phyloP scores from a whole-genome alignment of 2,329 filamentous ascomycete genomes.

The Fusarium nurragi region DNA sequence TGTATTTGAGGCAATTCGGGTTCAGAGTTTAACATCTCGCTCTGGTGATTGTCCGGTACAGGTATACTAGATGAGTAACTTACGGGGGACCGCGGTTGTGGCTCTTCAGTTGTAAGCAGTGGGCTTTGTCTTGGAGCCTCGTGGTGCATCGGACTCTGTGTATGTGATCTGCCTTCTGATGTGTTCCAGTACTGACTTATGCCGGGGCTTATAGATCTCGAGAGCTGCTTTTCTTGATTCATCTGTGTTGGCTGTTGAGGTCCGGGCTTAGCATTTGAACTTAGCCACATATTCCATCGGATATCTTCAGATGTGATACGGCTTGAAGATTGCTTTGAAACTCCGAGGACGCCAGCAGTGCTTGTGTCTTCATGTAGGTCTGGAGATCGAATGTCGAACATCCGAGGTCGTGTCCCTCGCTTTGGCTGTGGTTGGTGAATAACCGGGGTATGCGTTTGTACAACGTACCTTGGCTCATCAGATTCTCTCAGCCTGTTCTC shows the following conservation, averaged over 20 bases:
- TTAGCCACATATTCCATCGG: conserved; percentile 40
- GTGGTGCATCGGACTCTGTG: background rate
- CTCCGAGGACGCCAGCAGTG: conserved; percentile 22
- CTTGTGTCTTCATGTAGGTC: conserved; percentile 23
- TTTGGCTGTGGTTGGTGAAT: conserved; percentile 45
- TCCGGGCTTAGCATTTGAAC: background rate
- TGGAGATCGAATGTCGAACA: conserved; percentile 29
- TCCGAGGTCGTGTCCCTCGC: conserved; percentile 3
- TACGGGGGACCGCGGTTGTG: background rate
- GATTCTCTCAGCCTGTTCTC: background rate
- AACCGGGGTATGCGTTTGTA: conserved; percentile 20
- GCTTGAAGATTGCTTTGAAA: background rate
- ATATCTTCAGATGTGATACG: conserved; percentile 29
- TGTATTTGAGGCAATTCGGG: conserved; percentile 1
- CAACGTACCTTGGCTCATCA: conserved; percentile 28
- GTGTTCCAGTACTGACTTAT: conserved; percentile 24
- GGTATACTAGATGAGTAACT: background rate
- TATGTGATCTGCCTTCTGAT: conserved; percentile 13
- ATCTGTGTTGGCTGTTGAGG: background rate
- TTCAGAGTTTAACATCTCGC: background rate
- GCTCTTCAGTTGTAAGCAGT: background rate
- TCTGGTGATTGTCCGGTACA: background rate
- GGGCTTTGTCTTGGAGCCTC: background rate
- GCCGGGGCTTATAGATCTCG: conserved; percentile 24
- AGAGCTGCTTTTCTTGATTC: background rate